Conservation (phyloP, 2,329 filamentous ascomycete species). For the Cladobotryum mycophilum region DNA sequence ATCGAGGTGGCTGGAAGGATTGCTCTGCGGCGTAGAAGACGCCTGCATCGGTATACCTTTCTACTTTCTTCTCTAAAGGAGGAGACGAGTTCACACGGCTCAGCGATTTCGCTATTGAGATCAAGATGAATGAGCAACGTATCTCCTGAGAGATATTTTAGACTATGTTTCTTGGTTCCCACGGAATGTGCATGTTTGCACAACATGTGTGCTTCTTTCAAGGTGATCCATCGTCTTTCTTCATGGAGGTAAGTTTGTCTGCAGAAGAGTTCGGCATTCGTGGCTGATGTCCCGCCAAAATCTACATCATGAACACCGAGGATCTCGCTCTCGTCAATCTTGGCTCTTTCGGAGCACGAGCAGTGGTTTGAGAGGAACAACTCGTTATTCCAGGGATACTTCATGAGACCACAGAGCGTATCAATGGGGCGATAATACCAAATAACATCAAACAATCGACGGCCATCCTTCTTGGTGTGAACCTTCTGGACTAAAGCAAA, state of each 20-base stretch:
- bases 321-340: slow-evolving; percentile 50
- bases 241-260: slow-evolving; percentile 60
- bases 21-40: slow-evolving; percentile 43
- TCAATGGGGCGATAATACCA: slow-evolving; percentile 71
- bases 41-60: slow-evolving; percentile 37
- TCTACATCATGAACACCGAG: slow-evolving; percentile 51
- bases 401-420: slow-evolving; percentile 61
- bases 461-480: slow-evolving; percentile 28
- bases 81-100: slow-evolving; percentile 55
- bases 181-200: slow-evolving; percentile 38
- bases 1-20: slow-evolving; percentile 28
- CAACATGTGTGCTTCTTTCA: slow-evolving; percentile 47
- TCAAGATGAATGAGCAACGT: slow-evolving; percentile 46
- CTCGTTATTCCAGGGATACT: slow-evolving; percentile 66
- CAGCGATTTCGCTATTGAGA: slow-evolving; percentile 33
- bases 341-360: slow-evolving; percentile 49
- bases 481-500: slow-evolving; percentile 63
- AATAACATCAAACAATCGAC: slow-evolving; percentile 52
- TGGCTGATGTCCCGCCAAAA: slow-evolving; percentile 46
- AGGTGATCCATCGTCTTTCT: slow-evolving; percentile 55
- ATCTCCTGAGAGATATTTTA: slow-evolving; percentile 46
- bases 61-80: slow-evolving; percentile 15
- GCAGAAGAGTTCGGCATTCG: slow-evolving; percentile 54
- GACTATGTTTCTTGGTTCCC: not conserved
- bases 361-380: slow-evolving; percentile 73